A percentile compares a stretch with the other conserved stretches of the same genome.
These are phyloP conservation scores for Tulasnella sp. DNA, from an alignment of 768 basidiomycete species.

Conservation along the genomic window DNA sequence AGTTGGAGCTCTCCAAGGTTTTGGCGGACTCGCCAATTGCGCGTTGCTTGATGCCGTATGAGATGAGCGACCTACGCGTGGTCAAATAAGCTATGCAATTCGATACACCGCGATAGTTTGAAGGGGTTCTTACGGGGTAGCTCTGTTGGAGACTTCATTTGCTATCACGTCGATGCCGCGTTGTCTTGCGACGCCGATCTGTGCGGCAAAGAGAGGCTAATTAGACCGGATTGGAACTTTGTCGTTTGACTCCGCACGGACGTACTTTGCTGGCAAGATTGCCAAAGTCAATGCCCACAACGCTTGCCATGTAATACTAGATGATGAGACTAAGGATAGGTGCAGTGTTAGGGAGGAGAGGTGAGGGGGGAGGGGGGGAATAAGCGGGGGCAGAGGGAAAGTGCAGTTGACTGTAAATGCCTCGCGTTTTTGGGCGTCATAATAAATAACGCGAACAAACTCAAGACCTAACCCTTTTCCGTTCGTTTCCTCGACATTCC, in stretches of 20 bases:
- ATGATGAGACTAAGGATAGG: conserved; percentile 7
- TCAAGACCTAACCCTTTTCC: neutral
- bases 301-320: conserved; percentile 57
- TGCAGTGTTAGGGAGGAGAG: conserved; percentile 11
- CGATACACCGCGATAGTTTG: neutral
- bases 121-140: conserved; percentile 74
- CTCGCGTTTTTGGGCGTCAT: conserved; percentile 4
- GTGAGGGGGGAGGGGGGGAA: conserved; percentile 17
- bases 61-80: conserved; percentile 74
- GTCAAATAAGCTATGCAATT: neutral
- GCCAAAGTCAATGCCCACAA: conserved; percentile 94
- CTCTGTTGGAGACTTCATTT: conserved; percentile 96
- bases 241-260: conserved; percentile 25
- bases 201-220: conserved; percentile 29
- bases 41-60: conserved; percentile 88
- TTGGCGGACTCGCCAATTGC: conserved; percentile 93
- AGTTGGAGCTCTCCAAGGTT: conserved; percentile 96
- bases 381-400: conserved; percentile 8
- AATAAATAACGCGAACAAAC: conserved; percentile 7
- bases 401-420: conserved; percentile 20
- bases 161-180: conserved; percentile 97
- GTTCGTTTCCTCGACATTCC: neutral
- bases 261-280: conserved; percentile 81
- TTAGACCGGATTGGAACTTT: conserved; percentile 23
- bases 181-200: conserved; percentile 95